These are phyloP conservation scores for Rhizodiscina lignyota DNA, from an alignment of 495 filamentous ascomycete genomes.

Conservation along the genomic window DNA sequence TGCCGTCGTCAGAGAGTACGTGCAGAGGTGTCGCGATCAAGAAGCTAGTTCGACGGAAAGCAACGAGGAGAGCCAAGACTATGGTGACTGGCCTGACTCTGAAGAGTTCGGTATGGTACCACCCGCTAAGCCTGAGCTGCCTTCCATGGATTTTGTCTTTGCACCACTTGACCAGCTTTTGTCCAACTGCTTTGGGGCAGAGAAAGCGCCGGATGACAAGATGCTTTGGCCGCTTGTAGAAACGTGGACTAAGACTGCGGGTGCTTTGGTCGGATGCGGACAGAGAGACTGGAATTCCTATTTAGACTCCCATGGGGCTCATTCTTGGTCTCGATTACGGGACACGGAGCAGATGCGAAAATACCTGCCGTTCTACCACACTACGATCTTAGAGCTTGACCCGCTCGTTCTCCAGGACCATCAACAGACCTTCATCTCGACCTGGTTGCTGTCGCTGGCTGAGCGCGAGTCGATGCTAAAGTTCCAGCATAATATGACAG, in stretches of 20 bases:
- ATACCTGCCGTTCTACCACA: constrained; percentile 44
- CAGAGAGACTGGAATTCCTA: constrained; percentile 38
- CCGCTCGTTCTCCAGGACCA: constrained; percentile 20
- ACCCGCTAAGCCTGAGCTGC: not conserved
- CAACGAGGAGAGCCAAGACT: constrained; percentile 49
- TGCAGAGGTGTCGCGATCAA: constrained; percentile 3
- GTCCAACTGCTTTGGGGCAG: constrained; percentile 54
- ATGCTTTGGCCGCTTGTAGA: constrained; percentile 31
- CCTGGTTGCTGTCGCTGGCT: constrained; percentile 44
- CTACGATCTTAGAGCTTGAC: constrained; percentile 36
- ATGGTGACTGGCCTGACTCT: constrained; percentile 48
- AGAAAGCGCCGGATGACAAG: constrained; percentile 37
- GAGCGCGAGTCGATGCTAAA: constrained; percentile 50
- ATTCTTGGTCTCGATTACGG: constrained; percentile 46
- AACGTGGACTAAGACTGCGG: constrained; percentile 18
- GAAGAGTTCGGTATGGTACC: constrained; percentile 27
- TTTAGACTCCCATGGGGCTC: constrained; percentile 33
- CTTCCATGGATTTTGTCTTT: constrained; percentile 25
- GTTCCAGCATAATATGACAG: constrained; percentile 47
- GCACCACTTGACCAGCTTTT: constrained; percentile 38
- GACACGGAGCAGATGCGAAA: constrained; percentile 48
- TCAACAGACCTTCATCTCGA: constrained; percentile 30
- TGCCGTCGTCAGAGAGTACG: constrained; percentile 21
- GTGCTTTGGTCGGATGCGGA: constrained; percentile 16
- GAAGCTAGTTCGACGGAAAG: not conserved